These are phyloP conservation scores for Scytalidium sp. DNA, from an alignment of 2,329 filamentous ascomycete species.

Conservation along the genomic window DNA sequence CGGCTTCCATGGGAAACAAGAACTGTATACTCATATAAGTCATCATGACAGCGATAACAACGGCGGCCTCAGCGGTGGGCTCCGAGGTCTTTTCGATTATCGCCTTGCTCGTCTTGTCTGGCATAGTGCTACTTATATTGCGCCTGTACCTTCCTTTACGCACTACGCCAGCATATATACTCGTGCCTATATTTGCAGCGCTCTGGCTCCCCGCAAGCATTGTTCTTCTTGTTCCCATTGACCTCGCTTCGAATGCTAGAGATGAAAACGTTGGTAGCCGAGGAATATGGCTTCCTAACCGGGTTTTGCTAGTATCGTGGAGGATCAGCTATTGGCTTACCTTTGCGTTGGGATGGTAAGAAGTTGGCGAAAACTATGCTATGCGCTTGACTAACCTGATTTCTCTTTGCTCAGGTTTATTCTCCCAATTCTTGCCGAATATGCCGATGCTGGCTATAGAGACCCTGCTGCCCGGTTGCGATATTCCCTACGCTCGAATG, in stretches of 20 bases:
- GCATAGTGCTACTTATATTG: constrained; percentile 77
- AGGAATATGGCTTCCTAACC: constrained; percentile 83
- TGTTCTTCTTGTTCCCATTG: constrained; percentile 89
- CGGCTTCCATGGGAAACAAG: constrained; percentile 12
- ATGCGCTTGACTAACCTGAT: constrained; percentile 3
- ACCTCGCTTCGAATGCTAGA: constrained; percentile 81
- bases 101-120: constrained; percentile 70
- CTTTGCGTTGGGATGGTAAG: constrained; percentile 88
- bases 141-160: constrained; percentile 89
- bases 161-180: constrained; percentile 83
- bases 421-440: constrained; percentile 89
- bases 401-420: constrained; percentile 62
- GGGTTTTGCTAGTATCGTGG: constrained; percentile 83
- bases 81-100: constrained; percentile 76
- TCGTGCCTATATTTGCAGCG: constrained; percentile 93
- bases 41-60: constrained; percentile 30
- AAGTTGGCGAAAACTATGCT: constrained; percentile 5
- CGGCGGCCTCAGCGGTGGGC: constrained; percentile 62
- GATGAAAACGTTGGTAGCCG: constrained; percentile 67
- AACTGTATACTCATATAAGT: background rate
- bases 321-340: constrained; percentile 96
- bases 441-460: constrained; percentile 89
- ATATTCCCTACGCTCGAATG: constrained; percentile 85
- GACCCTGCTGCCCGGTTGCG: constrained; percentile 77
- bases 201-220: constrained; percentile 89